Percentiles rank a stretch among this genome's conserved stretches.
Conservation (phyloP, 176 grass and related monocot species). For the Oryza rufipogon region DNA sequence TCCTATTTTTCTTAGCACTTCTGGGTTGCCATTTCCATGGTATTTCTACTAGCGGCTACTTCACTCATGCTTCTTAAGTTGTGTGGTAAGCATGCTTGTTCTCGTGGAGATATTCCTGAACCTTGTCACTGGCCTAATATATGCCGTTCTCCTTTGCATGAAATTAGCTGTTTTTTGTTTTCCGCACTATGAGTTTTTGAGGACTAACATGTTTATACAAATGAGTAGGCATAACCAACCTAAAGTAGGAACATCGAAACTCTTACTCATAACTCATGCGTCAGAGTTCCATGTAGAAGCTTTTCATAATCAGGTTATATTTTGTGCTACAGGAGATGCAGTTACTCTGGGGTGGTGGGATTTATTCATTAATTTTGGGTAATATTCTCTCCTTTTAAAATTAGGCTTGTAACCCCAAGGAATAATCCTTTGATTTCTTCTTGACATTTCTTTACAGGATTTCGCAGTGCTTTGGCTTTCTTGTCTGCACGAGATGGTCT, state of each 20-base stretch:
- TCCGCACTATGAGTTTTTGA: background rate
- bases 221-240: slow-evolving; percentile 26
- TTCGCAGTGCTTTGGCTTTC: slow-evolving; percentile 74
- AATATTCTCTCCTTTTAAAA: slow-evolving; percentile 32
- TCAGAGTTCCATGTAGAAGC: slow-evolving; percentile 12
- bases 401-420: slow-evolving; percentile 2
- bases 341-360: slow-evolving; percentile 81
- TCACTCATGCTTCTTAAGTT: slow-evolving; percentile 78
- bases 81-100: slow-evolving; percentile 55
- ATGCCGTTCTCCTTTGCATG: slow-evolving; percentile 1
- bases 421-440: slow-evolving; percentile 30
- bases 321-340: slow-evolving; percentile 59
- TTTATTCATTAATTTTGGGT: slow-evolving; percentile 90
- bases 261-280: background rate
- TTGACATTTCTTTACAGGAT: slow-evolving; percentile 52
- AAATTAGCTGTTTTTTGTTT: slow-evolving; percentile 17
- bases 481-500: slow-evolving; percentile 71
- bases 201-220: slow-evolving; percentile 24
- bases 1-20: slow-evolving; percentile 62
- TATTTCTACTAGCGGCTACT: slow-evolving; percentile 75
- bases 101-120: slow-evolving; percentile 15
- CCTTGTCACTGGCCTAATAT: background rate
- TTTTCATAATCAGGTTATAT: slow-evolving; percentile 29
- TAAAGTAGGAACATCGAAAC: background rate
- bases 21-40: slow-evolving; percentile 83